phyloP scores from a whole-genome alignment of 2,329 filamentous ascomycete genomes.

The Aphanocladium album region DNA sequence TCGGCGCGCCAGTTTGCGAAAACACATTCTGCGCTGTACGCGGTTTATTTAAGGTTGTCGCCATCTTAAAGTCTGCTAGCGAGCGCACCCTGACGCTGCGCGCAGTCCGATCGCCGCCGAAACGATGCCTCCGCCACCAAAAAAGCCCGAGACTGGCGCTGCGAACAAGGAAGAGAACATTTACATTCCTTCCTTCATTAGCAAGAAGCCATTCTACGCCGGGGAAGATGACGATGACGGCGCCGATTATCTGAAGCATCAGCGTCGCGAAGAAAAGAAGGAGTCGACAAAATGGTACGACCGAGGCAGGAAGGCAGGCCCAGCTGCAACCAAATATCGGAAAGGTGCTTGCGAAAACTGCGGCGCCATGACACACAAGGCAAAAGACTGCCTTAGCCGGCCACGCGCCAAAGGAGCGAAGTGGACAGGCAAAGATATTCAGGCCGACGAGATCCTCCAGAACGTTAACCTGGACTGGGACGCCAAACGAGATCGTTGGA shows the following conservation, averaged over 20 bases:
- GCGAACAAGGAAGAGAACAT: conserved; percentile 86
- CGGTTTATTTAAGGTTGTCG: not conserved
- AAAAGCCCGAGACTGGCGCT: conserved; percentile 31
- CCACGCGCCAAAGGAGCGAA: conserved; percentile 85
- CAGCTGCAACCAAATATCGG: conserved; percentile 90
- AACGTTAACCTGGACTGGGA: conserved; percentile 90
- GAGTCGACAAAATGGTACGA: conserved; percentile 87
- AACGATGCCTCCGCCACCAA: conserved; percentile 25
- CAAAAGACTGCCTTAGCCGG: conserved; percentile 85
- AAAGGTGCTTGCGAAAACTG: conserved; percentile 99
- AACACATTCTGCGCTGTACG: too few relatives aligned
- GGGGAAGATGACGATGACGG: conserved; percentile 69
- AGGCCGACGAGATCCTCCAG: conserved; percentile 83
- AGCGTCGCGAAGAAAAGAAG: conserved; percentile 61
- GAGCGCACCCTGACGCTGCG: not conserved
- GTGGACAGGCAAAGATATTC: conserved; percentile 89
- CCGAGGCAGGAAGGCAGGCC: conserved; percentile 75
- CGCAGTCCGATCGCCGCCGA: not conserved
- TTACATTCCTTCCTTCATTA: conserved; percentile 97
- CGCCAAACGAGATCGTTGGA: conserved; percentile 96
- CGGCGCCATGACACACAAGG: conserved; percentile 93
- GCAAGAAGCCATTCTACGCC: conserved; percentile 95
- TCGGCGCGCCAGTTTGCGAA: not conserved
- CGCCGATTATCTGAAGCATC: conserved; percentile 92
- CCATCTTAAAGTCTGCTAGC: not conserved